Base-by-base conservation (phyloP, 2,329 filamentous ascomycete genomes). In the Paecilomyces dactylethromorphus region DNA sequence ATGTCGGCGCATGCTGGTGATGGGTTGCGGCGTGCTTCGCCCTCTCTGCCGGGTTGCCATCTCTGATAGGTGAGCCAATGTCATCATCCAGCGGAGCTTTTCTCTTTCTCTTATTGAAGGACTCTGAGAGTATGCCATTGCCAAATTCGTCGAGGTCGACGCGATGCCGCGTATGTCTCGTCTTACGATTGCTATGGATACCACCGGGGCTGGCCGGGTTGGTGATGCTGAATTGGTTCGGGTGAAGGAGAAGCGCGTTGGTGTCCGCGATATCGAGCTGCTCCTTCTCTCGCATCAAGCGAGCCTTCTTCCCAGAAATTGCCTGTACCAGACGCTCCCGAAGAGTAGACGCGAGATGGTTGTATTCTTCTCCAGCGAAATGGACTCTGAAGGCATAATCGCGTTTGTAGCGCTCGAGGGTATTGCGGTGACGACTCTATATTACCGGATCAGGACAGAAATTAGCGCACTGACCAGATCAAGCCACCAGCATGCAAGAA, bases 241-340 rank as follows among this genome's bases (percentile, higher is more conserved):
- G 85, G 62, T 88, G 84, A 6, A 87, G 78, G 11, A 87, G 81
- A 56, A 87, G 78, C 6, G 85, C 83, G 66, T 86, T 87, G 70
- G 82, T 87, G 70, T 88, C 85, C 2, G 84, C 84, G 60, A 87
- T 83, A 64, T 88, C 86, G 24, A 88, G 75, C 67, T 87, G 84
- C 65, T 88, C 85, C 68, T 87, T 88, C 67, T 88, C 85, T 60
- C 83, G 82, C 73, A 84, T 79, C 59, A 88, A 73, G 45, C 82
- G 77, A 58, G 79, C 76, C 56, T 82, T 80, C 64, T 84, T 85
- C 65, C 82, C 79, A 26, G 81, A 81, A 56, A 88, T 79, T 49
- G 76, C 80, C 62, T 84, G 79, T 50, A 84, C 79, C 45, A 88
- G 76, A 53, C 85, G 83, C 66, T 87, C 84, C 55, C 85, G 84